phyloP scores from a whole-genome alignment of 2,329 filamentous ascomycete genomes.

The Ophiostoma populinum region DNA sequence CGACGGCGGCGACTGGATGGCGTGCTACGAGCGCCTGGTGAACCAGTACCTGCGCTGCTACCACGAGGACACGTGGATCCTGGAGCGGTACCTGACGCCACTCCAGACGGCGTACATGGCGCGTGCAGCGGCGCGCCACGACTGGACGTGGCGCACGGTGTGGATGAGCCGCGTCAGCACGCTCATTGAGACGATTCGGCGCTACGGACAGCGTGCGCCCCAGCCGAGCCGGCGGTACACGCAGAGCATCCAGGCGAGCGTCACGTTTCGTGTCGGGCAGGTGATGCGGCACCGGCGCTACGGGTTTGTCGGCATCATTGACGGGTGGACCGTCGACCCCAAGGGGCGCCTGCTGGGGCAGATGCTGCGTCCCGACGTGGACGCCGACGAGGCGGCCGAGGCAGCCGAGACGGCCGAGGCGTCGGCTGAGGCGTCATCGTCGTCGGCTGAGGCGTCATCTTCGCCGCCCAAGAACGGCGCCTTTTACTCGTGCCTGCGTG shows the following conservation, averaged over 20 bases:
- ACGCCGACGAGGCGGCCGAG: conserved; percentile 9
- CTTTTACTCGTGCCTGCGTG: conserved; percentile 65
- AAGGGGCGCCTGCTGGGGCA: conserved; percentile 11
- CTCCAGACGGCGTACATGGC: conserved; percentile 31
- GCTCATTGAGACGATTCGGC: conserved; percentile 23
- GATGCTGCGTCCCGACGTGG: too few species aligned
- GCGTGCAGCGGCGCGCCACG: not conserved
- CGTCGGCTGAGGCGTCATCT: not conserved
- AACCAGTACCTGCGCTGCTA: conserved; percentile 47
- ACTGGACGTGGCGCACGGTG: not conserved
- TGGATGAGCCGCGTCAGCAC: conserved; percentile 21
- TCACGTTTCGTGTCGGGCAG: conserved; percentile 60
- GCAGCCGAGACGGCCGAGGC: not conserved
- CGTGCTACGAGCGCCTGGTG: conserved; percentile 46
- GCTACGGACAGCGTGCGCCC: conserved; percentile 26
- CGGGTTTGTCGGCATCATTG: conserved; percentile 63
- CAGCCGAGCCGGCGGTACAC: conserved; percentile 18
- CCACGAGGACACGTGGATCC: conserved; percentile 53
- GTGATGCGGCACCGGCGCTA: conserved; percentile 73
- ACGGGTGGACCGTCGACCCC: conserved; percentile 55
- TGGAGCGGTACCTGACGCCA: conserved; percentile 50
- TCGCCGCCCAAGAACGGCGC: conserved; percentile 23
- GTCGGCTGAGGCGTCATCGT: not conserved
- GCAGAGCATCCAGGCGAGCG: conserved; percentile 19
- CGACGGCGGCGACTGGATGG: conserved; percentile 34